Evolutionary conservation across 106 monocot species (phyloP), one percentile per base, ranked within the genome.

Genomic region (Dendrobium catenatum): DNA sequence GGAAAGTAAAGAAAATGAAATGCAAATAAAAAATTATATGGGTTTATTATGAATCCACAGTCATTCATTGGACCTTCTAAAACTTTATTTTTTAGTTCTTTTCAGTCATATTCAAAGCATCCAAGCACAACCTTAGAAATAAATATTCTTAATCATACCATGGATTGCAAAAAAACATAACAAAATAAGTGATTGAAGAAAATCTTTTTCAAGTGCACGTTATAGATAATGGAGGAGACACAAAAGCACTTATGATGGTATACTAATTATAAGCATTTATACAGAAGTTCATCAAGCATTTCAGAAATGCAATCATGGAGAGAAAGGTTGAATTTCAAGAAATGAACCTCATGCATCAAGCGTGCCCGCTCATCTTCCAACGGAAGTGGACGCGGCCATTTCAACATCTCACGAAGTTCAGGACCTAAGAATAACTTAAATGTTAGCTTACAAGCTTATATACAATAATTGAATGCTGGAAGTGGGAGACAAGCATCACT

Each of bases 281-380:
- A 16, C 5, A 76, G 42, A 83, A 58, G 0, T 3, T 59, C 17
- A 42, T 29, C 19, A 27, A 51, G 42, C 48, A 42, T 76, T 49
- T 49, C 40, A 49, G 9, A 43, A 73, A 11, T 5, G 22, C 5
- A 66, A 18, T 10, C 18, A 40, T 76, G 42, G 8, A 86, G 31
- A 49, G 4, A 56, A 24, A 27, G n/a, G 9, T 27, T 6, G 31
- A 81, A 79, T 20, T 15, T 49, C n/a, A 49, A 27, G 27, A 11
- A 76, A 49, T 74, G 17, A 84, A 94, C 97, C 95, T 99, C 98
- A 87, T 91, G 94, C 43, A 99, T 76, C 56, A 99, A 83, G 44
- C 95, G 93, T 9, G 92, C 83, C 19, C 98, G 89, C 83, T 99
- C 98, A 54, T 93, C 95, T 85, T 99, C 98, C 48, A 94, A 67